Percentiles rank a stretch among this genome's conserved stretches.
Conservation (phyloP, 495 filamentous ascomycete species). For the Xylaria nigripes region DNA sequence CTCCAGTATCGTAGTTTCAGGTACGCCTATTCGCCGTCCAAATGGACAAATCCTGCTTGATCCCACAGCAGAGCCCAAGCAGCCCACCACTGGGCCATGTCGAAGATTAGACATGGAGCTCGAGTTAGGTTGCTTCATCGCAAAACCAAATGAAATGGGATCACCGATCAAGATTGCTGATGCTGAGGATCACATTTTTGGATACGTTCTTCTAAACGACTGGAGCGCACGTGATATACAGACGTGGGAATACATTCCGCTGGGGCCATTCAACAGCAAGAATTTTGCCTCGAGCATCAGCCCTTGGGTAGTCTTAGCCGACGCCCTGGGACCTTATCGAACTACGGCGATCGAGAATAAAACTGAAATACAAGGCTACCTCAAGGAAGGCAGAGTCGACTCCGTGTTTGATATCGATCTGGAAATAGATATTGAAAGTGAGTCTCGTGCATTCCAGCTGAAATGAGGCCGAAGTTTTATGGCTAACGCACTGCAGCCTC, state of each 20-base stretch:
- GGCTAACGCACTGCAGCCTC: constrained; percentile 35
- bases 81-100: constrained; percentile 55
- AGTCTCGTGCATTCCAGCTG: constrained; percentile 14
- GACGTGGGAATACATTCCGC: constrained; percentile 78
- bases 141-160: constrained; percentile 57
- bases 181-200: constrained; percentile 75
- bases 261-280: constrained; percentile 86
- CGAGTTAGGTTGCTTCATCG: constrained; percentile 78
- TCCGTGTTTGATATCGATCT: constrained; percentile 69
- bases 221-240: constrained; percentile 92
- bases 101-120: constrained; percentile 77
- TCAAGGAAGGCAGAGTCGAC: constrained; percentile 55
- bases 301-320: constrained; percentile 79
- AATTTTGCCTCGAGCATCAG: constrained; percentile 88
- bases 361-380: constrained; percentile 57
- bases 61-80: constrained; percentile 47
- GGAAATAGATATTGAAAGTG: constrained; percentile 63
- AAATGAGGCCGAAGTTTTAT: neutral
- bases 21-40: constrained; percentile 66
- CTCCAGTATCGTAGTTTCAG: constrained; percentile 69
- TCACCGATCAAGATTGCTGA: constrained; percentile 48
- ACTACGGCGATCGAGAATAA: constrained; percentile 53
- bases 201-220: constrained; percentile 85
- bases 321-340: constrained; percentile 67
- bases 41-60: constrained; percentile 73